phyloP scores from a whole-genome alignment of 2,329 filamentous ascomycete genomes.

The Cytospora piceae region DNA sequence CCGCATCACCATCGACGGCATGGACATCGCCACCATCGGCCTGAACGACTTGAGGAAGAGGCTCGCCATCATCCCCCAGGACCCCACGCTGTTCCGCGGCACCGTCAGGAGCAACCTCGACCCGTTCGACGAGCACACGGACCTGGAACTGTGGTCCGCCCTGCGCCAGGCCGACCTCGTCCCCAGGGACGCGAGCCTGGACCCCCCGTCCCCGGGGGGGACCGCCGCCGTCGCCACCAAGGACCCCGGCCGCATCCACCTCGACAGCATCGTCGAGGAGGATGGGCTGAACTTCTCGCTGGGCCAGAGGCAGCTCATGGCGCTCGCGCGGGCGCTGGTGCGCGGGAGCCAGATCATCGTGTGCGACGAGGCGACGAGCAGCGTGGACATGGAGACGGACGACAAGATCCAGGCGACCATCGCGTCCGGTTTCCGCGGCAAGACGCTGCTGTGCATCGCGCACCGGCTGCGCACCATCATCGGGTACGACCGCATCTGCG shows the following conservation, averaged over 20 bases:
- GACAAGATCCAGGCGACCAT: conserved; percentile 93
- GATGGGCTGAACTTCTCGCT: conserved; percentile 96
- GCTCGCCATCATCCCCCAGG: conserved; percentile 69
- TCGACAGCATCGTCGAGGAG: conserved; percentile 87
- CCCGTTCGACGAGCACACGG: conserved; percentile 77
- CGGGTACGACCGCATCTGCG: conserved; percentile 91
- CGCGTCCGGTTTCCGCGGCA: conserved; percentile 79
- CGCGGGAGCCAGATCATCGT: conserved; percentile 89
- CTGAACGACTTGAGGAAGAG: conserved; percentile 63
- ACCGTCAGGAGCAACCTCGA: conserved; percentile 81
- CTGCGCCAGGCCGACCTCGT: conserved; percentile 78
- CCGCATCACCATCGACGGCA: conserved; percentile 49
- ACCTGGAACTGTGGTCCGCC: conserved; percentile 77
- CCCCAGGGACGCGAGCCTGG: conserved; percentile 42
- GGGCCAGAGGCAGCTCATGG: conserved; percentile 94
- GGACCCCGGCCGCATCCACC: conserved; percentile 67
- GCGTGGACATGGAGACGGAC: conserved; percentile 95
- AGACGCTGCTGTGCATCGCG: conserved; percentile 89
- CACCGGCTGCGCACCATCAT: conserved; percentile 92
- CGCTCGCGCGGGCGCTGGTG: conserved; percentile 86
- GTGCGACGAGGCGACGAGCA: conserved; percentile 93
- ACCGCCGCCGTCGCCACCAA: conserved; percentile 33
- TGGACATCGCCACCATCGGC: conserved; percentile 61
- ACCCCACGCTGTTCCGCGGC: conserved; percentile 69
- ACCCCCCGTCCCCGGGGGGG: conserved; percentile 34